Percentiles rank a stretch among this genome's conserved stretches.
Conservation (phyloP, 495 filamentous ascomycete genomes). For the Aspergillus campestris region DNA sequence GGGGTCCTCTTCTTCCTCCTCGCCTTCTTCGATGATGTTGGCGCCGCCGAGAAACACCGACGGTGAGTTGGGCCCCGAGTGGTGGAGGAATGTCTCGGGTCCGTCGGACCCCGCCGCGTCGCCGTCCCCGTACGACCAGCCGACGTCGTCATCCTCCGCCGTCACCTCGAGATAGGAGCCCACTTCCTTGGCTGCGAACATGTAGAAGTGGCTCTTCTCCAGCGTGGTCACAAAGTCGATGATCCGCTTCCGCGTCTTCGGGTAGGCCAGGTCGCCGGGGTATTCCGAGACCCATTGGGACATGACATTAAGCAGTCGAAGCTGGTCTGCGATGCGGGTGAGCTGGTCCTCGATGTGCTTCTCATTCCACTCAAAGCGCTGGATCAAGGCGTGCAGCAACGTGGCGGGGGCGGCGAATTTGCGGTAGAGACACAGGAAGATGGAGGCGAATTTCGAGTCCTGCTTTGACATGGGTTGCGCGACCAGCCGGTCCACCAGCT, state of each 20-base stretch:
- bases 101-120: constrained; percentile 34
- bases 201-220: constrained; percentile 63
- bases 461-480: constrained; percentile 72
- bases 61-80: constrained; percentile 32
- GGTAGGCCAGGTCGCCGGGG: constrained; percentile 83
- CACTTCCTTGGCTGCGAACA: constrained; percentile 78
- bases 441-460: constrained; percentile 74
- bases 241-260: constrained; percentile 61
- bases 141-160: constrained; percentile 69
- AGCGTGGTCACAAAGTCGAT: constrained; percentile 63
- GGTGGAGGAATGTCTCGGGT: constrained; percentile 31
- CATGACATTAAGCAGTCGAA: constrained; percentile 73
- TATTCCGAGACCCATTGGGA: constrained; percentile 86
- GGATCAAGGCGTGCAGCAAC: constrained; percentile 64
- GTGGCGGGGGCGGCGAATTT: constrained; percentile 79
- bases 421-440: constrained; percentile 90
- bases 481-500: constrained; percentile 80
- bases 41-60: constrained; percentile 24
- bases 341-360: constrained; percentile 53
- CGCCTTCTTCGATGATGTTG: constrained; percentile 19
- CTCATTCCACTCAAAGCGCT: constrained; percentile 62
- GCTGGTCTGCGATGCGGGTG: constrained; percentile 66
- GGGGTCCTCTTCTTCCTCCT: constrained; percentile 33
- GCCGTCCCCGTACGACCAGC: constrained; percentile 66
- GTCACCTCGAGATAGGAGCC: constrained; percentile 53